These are phyloP conservation scores for Alternaria novae-zelandiae DNA, from an alignment of 2,329 filamentous ascomycete species.

Conservation along the genomic window DNA sequence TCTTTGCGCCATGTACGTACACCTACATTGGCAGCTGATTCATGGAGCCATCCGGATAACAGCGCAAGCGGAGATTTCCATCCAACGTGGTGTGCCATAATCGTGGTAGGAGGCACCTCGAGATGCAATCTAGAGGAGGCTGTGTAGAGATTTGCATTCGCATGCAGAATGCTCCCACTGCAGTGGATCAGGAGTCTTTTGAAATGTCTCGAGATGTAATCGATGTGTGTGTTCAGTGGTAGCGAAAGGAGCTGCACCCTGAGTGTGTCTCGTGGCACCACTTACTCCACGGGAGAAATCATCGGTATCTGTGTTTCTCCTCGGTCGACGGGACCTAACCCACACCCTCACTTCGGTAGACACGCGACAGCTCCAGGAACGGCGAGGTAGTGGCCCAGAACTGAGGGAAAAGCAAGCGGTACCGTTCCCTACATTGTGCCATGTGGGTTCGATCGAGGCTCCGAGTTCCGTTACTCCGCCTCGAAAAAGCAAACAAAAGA, in stretches of 20 bases:
- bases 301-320: not conserved
- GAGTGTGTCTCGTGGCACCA: not conserved
- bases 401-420: slow-evolving; percentile 4
- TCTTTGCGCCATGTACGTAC: not conserved
- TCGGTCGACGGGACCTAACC: not conserved
- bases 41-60: not conserved
- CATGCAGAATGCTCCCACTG: not conserved
- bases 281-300: not conserved
- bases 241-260: not conserved
- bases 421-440: not conserved
- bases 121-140: not conserved
- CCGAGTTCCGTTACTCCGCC: not conserved
- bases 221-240: not conserved
- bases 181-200: not conserved
- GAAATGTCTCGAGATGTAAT: not conserved
- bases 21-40: not conserved
- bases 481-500: not conserved
- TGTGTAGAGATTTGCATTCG: not conserved
- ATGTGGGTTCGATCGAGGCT: not conserved
- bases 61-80: slow-evolving; percentile 2
- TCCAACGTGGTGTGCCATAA: not conserved
- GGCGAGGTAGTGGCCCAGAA: not conserved
- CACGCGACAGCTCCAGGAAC: not conserved
- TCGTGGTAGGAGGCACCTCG: not conserved
- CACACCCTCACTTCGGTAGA: not conserved